A percentile compares a stretch with the other conserved stretches of the same genome.
Evolutionary conservation across 768 basidiomycete genomes (phyloP).

Genomic region (Boletus speciosus): DNA sequence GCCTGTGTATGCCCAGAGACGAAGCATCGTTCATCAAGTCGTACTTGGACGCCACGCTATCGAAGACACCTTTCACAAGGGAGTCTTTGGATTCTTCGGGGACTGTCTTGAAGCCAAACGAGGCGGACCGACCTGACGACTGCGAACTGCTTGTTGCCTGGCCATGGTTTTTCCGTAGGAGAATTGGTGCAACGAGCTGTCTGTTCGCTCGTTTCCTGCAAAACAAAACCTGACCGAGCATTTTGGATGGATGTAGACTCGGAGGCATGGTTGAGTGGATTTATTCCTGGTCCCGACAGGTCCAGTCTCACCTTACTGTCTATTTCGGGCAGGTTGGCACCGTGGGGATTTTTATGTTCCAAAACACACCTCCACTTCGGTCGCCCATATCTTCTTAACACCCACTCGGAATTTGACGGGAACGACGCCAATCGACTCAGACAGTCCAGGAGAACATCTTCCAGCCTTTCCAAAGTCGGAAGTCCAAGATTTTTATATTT

Average conservation of each 20-base stretch:
- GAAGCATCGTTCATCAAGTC: conserved; percentile 99
- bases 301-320: no score
- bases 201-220: conserved; percentile 14
- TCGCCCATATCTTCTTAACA: no score
- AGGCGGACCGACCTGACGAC: conserved; percentile 51
- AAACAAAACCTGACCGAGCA: conserved; percentile 16
- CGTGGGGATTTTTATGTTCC: no score
- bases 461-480: no score
- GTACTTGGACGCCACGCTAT: conserved; percentile 92
- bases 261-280: no score
- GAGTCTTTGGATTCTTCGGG: conserved; percentile 84
- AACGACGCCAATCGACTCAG: no score
- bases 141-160: conserved; percentile 10
- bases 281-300: no score
- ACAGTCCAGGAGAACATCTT: no score
- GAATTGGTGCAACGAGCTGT: conserved; percentile 7
- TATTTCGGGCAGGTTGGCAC: no score
- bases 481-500: no score
- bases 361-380: no score
- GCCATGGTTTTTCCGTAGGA: conserved; percentile 24
- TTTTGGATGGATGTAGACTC: neutral
- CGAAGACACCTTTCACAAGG: conserved; percentile 90
- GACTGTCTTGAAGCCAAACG: conserved; percentile 92
- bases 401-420: no score
- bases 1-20: conserved; percentile 90